Evolutionary conservation across 306 rosid species (phyloP).

Genomic region (Cyclanthera cordifolia): DNA sequence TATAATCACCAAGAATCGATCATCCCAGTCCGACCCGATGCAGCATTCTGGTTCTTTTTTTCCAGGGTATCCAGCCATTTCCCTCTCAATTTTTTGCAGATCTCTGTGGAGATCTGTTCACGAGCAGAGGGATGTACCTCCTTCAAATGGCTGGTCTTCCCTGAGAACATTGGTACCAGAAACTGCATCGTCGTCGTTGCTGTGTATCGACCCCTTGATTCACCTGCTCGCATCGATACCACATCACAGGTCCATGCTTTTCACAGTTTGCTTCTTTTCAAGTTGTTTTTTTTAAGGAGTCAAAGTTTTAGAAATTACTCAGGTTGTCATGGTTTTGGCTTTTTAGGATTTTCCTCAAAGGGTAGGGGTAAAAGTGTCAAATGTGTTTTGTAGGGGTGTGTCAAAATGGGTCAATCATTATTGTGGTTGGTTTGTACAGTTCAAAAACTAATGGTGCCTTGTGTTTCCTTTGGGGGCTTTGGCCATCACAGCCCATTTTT

Average conservation of each 20-base stretch:
- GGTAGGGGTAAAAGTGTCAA: conserved; percentile 15
- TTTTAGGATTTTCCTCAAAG: conserved; percentile 37
- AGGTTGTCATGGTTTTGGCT: conserved; percentile 43
- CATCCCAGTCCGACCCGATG: conserved; percentile 33
- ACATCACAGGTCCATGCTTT: conserved; percentile 2
- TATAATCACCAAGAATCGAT: conserved; percentile 63
- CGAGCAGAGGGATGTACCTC: conserved; percentile 23
- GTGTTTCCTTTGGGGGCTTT: conserved; percentile 34
- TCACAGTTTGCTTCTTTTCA: conserved; percentile 21
- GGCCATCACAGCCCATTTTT: conserved; percentile 49
- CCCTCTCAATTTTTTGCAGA: conserved; percentile 48
- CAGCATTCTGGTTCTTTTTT: conserved; percentile 44
- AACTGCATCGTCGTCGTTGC: conserved; percentile 27
- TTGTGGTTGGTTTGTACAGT: conserved; percentile 43
- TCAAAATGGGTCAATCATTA: background rate
- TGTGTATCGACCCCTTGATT: background rate
- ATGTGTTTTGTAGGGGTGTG: background rate
- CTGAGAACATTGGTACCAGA: conserved; percentile 40
- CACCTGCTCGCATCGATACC: background rate
- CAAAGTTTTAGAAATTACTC: conserved; percentile 26
- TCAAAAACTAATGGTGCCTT: conserved; percentile 35
- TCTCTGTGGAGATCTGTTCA: conserved; percentile 48
- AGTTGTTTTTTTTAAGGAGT: conserved; percentile 42
- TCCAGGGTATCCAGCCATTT: conserved; percentile 40
- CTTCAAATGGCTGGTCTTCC: conserved; percentile 39